Evolutionary conservation across 768 basidiomycete genomes (phyloP), one percentile per base, ranked within the genome.

Genomic region (Xerocomellus amylosporus): DNA sequence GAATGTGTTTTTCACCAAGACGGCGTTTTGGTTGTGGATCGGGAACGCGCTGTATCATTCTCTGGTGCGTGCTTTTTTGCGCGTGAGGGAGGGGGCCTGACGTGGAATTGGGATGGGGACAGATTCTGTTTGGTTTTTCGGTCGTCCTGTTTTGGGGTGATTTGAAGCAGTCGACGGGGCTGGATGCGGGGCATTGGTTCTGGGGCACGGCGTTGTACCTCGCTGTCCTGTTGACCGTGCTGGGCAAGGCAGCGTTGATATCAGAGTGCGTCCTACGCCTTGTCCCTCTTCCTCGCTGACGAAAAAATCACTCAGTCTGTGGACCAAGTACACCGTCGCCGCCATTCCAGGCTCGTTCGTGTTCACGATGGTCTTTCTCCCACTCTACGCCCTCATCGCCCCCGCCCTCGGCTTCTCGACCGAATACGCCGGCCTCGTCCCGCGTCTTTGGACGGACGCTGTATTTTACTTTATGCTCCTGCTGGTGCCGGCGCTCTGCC

Each of bases 311-410:
- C 51, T 8, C 54, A 99, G 96, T 63, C 73, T 99, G n/a, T 99
- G 97, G 97, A 99, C 97, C 1, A 98, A 98, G 69, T 99, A 98
- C 66, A 98, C 96, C 13, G 90, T 98, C 45, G 93, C 92, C 38
- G 96, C 97, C 12, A 99, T 99, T 47, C 97, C 96, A 2, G 97
- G 97, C 19, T 98, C 97, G 3, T 97, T 98, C 68, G 70, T 88
- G 34, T 95, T 98, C 74, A 91, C 97, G n/a, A 97, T 98, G 93
- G 63, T 87, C 45, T 93, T 93, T 74, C 79, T 99, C 2, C 96
- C 97, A 0, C 66, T 98, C 0, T 99, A 99, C 68, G 90, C 90
- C 33, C 72, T 86, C 53, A 78, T 97, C 58, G 88, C 97, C 0
- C 97, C 97, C 2, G 78, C 80, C 3, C 79, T 96, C 49, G 87